Conservation (phyloP, 352 stramenopile genomes). For the Nothophytophthora sp. region DNA sequence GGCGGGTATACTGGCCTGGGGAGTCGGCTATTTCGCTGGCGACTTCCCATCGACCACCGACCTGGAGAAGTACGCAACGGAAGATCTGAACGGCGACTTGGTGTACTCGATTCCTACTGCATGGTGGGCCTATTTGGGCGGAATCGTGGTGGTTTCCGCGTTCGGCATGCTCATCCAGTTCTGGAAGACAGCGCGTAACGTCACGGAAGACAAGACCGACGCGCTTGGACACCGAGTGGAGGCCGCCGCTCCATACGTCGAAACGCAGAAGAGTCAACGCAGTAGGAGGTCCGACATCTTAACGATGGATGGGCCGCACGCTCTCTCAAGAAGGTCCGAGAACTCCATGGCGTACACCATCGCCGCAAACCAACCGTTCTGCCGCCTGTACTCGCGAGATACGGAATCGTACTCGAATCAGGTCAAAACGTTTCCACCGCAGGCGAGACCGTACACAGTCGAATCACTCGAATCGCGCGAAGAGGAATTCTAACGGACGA, state of each 20-base stretch:
- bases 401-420: slow-evolving; percentile 21
- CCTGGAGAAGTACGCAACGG: slow-evolving; percentile 27
- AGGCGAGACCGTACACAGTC: slow-evolving; percentile 14
- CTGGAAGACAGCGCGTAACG: slow-evolving; percentile 17
- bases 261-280: slow-evolving; percentile 16
- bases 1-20: slow-evolving; percentile 29
- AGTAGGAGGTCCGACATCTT: slow-evolving; percentile 2
- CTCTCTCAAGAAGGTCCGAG: slow-evolving; percentile 16
- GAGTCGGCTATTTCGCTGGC: slow-evolving; percentile 42
- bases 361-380: slow-evolving; percentile 22
- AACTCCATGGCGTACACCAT: slow-evolving; percentile 16
- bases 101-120: slow-evolving; percentile 32
- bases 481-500: slow-evolving; percentile 9
- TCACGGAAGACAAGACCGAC: slow-evolving; percentile 20
- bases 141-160: slow-evolving; percentile 29
- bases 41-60: slow-evolving; percentile 37
- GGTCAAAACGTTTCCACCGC: slow-evolving; percentile 19
- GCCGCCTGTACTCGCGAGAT: slow-evolving; percentile 27
- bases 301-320: slow-evolving; percentile 10
- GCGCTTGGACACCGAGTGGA: slow-evolving; percentile 17
- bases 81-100: slow-evolving; percentile 19
- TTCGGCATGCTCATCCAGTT: slow-evolving; percentile 40
- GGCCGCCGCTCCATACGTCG: slow-evolving; percentile 17
- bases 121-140: slow-evolving; percentile 43
- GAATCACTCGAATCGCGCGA: too few species aligned